These are phyloP conservation scores for Berberis vulgaris DNA, from an alignment of 164 flowering plant species.

Conservation along the genomic window DNA sequence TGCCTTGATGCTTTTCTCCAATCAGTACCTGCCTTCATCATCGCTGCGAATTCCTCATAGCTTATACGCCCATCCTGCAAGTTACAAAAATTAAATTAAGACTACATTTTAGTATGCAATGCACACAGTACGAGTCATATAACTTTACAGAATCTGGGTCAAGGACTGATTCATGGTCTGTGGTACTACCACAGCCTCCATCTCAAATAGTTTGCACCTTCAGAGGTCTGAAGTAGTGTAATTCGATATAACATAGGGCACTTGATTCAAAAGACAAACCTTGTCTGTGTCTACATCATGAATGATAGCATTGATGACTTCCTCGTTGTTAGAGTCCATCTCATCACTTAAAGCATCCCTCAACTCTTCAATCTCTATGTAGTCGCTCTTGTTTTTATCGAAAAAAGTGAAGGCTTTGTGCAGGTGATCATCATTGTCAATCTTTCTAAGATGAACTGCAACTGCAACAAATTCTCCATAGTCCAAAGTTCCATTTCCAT, in stretches of 20 bases:
- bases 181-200: too few species aligned
- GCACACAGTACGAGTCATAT: neutral
- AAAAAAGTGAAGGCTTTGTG: constrained; percentile 70
- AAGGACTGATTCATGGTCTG: neutral
- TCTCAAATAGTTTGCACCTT: too few species aligned
- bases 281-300: constrained; percentile 91
- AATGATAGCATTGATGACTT: constrained; percentile 71
- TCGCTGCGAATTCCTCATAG: constrained; percentile 66
- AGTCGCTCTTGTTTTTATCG: constrained; percentile 58
- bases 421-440: constrained; percentile 81
- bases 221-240: too few species aligned
- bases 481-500: constrained; percentile 65
- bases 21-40: constrained; percentile 94
- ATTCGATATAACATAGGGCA: neutral
- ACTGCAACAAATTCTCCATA: constrained; percentile 80
- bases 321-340: constrained; percentile 55
- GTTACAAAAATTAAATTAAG: neutral
- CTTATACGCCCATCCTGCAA: constrained; percentile 78
- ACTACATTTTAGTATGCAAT: neutral
- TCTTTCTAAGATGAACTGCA: constrained; percentile 67
- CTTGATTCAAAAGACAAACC: constrained; percentile 33
- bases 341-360: constrained; percentile 65
- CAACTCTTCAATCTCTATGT: constrained; percentile 82
- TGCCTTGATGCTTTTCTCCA: constrained; percentile 91
- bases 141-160: neutral